Base-by-base conservation (phyloP, 306 rosid genomes). In the Acmispon strigosus region DNA sequence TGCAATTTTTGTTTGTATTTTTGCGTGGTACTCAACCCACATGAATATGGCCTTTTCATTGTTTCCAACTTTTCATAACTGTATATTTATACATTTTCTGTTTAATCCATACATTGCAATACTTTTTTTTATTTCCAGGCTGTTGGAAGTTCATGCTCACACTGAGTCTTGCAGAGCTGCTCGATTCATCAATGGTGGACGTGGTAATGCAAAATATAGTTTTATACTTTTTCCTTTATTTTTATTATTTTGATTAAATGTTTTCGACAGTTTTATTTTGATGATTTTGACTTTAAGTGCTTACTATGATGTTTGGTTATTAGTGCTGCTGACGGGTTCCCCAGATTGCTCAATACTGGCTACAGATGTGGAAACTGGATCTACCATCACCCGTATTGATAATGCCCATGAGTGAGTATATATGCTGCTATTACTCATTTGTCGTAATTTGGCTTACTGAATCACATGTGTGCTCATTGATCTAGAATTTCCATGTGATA, bases 281-380 rank as follows among this genome's bases (percentile, higher is more conserved):
- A 15, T 69, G 45, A 16, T 6, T 51, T 73, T 72, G 42, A 72
- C 14, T 10, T 83, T 14, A 50, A 66, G 29, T 64, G 29, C 17
- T 54, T 71, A 6, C 50, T 68, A 8, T 55, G 15, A 10, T 80
- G 66, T 15, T 80, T 54, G 57, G 44, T 66, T 50, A 32, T 66
- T 65, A 92, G 97, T 88, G 1, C 73, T 92, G 67, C 67, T 89
- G 90, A 89, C 97, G 55, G 96, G 96, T 32, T 92, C 97, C 57
- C 93, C 91, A 0, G 96, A 92, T 85, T 76, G 75, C 76, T 89
- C 97, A 13, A 87, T 92, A 78, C 81, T 87, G 24, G 90, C 97
- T 39, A 85, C 94, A 0, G 94, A 92, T 74, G 92, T 92, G 60
- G 97, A 92, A 82, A 89, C 97, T 56, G 97, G 97, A 66, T 74